phyloP scores from a whole-genome alignment of 2,329 filamentous ascomycete genomes.

The Rachicladosporium sp. region DNA sequence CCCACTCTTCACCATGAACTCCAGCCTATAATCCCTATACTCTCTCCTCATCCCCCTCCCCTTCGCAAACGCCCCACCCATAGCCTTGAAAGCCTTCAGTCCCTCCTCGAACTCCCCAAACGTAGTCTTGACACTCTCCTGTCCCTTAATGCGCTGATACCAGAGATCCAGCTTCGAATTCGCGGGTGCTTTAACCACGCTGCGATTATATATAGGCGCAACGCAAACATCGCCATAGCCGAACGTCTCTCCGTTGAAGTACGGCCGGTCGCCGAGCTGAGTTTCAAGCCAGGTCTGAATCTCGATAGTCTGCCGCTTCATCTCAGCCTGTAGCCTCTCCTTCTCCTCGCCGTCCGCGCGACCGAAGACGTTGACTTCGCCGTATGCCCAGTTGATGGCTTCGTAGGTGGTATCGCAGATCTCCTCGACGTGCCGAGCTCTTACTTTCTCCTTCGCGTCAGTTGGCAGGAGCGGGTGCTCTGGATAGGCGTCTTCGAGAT shows the following conservation, averaged over 20 bases:
- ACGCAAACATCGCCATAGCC: too few species aligned
- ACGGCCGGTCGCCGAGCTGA: constrained; percentile 15
- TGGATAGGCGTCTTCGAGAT: constrained; percentile 3
- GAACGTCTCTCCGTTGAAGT: constrained; percentile 14
- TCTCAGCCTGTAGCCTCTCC: constrained; percentile 14
- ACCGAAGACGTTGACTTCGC: constrained; percentile 15
- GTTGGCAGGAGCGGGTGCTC: constrained; percentile 12
- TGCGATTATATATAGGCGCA: too few species aligned
- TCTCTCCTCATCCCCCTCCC: too few species aligned
- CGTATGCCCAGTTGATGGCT: constrained; percentile 18
- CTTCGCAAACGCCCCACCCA: too few species aligned
- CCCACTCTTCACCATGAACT: too few species aligned
- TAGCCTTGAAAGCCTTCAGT: too few species aligned
- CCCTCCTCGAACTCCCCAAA: too few species aligned
- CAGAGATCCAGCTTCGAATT: too few species aligned
- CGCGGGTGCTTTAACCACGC: too few species aligned
- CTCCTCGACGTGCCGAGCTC: constrained; percentile 20
- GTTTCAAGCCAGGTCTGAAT: constrained; percentile 16
- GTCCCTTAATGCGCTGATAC: too few species aligned
- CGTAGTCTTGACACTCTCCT: too few species aligned
- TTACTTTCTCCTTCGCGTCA: constrained; percentile 10
- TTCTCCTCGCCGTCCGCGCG: constrained; percentile 13
- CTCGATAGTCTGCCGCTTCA: constrained; percentile 13
- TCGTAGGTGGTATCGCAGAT: constrained; percentile 21
- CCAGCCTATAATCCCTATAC: too few species aligned